Conservation (phyloP, 2,329 filamentous ascomycete genomes). For the Xylariaceae sp. region DNA sequence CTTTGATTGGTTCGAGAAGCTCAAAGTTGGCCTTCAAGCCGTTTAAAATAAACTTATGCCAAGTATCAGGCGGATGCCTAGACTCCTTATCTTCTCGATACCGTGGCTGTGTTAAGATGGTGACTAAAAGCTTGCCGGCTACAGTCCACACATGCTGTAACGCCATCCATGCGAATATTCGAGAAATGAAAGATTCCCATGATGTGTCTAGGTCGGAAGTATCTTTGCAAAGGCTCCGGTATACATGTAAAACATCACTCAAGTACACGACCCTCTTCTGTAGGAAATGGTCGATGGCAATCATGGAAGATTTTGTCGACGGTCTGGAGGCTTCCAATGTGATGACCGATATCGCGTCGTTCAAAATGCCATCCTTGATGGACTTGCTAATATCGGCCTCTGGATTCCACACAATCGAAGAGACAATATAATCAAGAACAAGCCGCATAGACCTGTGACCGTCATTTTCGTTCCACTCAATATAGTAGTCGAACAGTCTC, state of each 20-base stretch:
- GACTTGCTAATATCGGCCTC: constrained; percentile 34
- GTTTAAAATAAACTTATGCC: constrained; percentile 54
- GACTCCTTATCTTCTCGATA: constrained; percentile 29
- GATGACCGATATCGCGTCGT: constrained; percentile 55
- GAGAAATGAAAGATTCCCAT: constrained; percentile 50
- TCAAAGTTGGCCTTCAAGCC: constrained; percentile 46
- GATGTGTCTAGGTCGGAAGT: constrained; percentile 28
- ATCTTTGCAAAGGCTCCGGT: constrained; percentile 34
- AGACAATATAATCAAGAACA: constrained; percentile 54
- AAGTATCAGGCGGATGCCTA: constrained; percentile 41
- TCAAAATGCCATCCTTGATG: constrained; percentile 45
- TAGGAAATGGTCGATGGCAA: constrained; percentile 62
- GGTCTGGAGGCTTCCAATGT: constrained; percentile 57
- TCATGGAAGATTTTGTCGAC: constrained; percentile 65
- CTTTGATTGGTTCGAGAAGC: constrained; percentile 60
- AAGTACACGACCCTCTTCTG: constrained; percentile 54
- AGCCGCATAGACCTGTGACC: constrained; percentile 61
- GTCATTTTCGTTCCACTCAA: constrained; percentile 65
- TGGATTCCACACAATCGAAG: constrained; percentile 49
- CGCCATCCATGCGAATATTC: constrained; percentile 53
- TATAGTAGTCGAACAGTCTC: constrained; percentile 57
- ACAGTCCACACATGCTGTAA: constrained; percentile 55
- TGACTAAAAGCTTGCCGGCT: constrained; percentile 58
- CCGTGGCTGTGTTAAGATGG: constrained; percentile 49
- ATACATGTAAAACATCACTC: constrained; percentile 43